A percentile compares a stretch with the other conserved stretches of the same genome.
phyloP scores from a whole-genome alignment of 75 land plant species.

The Cunninghamia lanceolata region DNA sequence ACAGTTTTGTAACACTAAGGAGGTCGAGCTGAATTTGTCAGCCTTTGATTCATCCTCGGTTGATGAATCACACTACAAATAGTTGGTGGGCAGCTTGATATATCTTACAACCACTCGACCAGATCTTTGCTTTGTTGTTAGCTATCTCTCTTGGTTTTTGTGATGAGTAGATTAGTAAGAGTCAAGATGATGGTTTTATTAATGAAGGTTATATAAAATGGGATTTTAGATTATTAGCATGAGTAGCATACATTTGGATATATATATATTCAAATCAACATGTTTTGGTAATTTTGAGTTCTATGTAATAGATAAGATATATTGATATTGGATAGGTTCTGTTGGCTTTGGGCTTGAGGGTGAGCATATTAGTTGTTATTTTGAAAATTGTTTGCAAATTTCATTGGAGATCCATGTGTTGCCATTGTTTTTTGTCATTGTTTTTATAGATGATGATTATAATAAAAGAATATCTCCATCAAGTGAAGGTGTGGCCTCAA shows the following conservation, averaged over 20 bases:
- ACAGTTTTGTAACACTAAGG: too few relatives aligned
- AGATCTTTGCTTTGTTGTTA: too few relatives aligned
- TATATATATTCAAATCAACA: too few relatives aligned
- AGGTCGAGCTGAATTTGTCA: too few relatives aligned
- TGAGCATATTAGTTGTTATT: background rate
- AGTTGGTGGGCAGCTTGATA: too few relatives aligned
- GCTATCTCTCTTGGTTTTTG: too few relatives aligned
- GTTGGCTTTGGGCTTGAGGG: background rate
- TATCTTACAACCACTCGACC: too few relatives aligned
- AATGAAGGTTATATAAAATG: background rate
- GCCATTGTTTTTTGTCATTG: background rate
- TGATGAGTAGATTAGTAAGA: background rate
- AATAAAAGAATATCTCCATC: background rate
- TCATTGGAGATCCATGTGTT: background rate
- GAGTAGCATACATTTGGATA: background rate
- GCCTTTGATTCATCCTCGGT: too few relatives aligned
- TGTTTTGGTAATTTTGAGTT: background rate
- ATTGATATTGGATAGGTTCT: background rate
- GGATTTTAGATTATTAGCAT: background rate
- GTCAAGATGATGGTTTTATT: background rate
- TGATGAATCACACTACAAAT: too few relatives aligned
- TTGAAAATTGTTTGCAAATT: background rate
- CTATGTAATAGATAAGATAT: too few relatives aligned
- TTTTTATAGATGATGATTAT: background rate
- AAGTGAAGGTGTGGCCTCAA: background rate